phyloP scores from a whole-genome alignment of 176 grass and related monocot species.

The Musa itinerans region DNA sequence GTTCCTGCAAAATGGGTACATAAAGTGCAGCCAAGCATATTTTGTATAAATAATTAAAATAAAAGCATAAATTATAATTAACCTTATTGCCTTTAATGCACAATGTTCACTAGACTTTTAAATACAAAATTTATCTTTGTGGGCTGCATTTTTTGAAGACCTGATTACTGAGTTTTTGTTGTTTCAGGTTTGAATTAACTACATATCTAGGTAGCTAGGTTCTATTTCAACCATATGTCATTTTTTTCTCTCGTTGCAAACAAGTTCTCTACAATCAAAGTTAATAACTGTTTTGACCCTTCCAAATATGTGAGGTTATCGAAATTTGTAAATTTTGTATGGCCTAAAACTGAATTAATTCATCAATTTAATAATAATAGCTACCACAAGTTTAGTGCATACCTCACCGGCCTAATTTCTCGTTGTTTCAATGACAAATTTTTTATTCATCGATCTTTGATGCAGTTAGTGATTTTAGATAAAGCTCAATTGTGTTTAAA shows the following conservation, averaged over 20 bases:
- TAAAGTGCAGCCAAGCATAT: no score
- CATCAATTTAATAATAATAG: slow-evolving; percentile 7
- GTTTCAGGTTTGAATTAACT: slow-evolving; percentile 8
- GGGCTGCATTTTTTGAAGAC: not conserved
- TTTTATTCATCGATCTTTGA: not conserved
- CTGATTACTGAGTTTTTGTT: slow-evolving; percentile 8
- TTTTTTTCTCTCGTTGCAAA: not conserved
- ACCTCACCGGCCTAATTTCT: not conserved
- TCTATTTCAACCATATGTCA: slow-evolving; percentile 6
- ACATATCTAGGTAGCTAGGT: not conserved
- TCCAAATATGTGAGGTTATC: slow-evolving; percentile 21
- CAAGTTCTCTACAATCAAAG: slow-evolving; percentile 40
- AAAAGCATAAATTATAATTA: no score
- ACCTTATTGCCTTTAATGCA: no score
- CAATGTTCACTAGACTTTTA: no score
- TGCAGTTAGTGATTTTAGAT: not conserved
- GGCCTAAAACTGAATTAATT: slow-evolving; percentile 23
- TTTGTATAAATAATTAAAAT: no score
- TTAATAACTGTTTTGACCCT: slow-evolving; percentile 36
- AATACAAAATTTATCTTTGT: not conserved
- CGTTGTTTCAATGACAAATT: not conserved
- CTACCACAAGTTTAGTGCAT: not conserved
- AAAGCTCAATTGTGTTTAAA: not conserved
- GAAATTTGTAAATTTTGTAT: slow-evolving; percentile 41
- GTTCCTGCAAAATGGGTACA: no score